phyloP scores from a whole-genome alignment of 768 basidiomycete genomes.

The Thelephora aurantiotincta region DNA sequence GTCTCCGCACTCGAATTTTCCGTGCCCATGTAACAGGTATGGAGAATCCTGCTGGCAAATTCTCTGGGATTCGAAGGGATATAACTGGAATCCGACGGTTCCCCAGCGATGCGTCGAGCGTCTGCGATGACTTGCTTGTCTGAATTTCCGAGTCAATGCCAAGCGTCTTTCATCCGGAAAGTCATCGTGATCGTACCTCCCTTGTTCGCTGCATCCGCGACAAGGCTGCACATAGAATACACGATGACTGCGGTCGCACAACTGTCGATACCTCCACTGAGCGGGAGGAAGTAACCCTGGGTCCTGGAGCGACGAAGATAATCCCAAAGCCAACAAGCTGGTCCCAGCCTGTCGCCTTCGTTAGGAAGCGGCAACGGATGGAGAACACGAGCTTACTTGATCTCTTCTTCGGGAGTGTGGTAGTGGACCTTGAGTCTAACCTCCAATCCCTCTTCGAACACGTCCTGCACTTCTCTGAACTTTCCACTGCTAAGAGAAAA shows the following conservation, averaged over 20 bases:
- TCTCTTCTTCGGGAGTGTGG: slow-evolving; percentile 90
- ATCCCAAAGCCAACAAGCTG: slow-evolving; percentile 99
- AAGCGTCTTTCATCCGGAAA: not conserved
- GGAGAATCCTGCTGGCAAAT: slow-evolving; percentile 78
- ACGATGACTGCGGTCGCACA: slow-evolving; percentile 96
- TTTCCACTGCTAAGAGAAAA: slow-evolving; percentile 69
- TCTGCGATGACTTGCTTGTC: slow-evolving; percentile 82
- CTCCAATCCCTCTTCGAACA: slow-evolving; percentile 17
- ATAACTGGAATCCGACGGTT: slow-evolving; percentile 69
- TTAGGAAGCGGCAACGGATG: not conserved
- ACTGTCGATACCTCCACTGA: slow-evolving; percentile 94
- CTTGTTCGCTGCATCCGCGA: slow-evolving; percentile 58
- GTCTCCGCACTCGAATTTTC: slow-evolving; percentile 90
- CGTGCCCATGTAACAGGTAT: slow-evolving; percentile 99
- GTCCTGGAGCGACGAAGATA: slow-evolving; percentile 88
- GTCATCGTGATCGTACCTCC: slow-evolving; percentile 41
- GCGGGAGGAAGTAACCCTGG: slow-evolving; percentile 89
- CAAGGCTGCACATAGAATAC: slow-evolving; percentile 90
- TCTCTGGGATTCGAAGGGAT: slow-evolving; percentile 79
- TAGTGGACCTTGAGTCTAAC: slow-evolving; percentile 39
- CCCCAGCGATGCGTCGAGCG: slow-evolving; percentile 79
- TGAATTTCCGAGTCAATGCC: slow-evolving; percentile 16
- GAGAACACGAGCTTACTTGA: slow-evolving; percentile 56
- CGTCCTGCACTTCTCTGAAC: slow-evolving; percentile 46
- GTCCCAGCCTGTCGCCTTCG: slow-evolving; percentile 54